These are phyloP conservation scores for Aspergillus ochraceus DNA, from an alignment of 2,329 filamentous ascomycete genomes.

Conservation along the genomic window DNA sequence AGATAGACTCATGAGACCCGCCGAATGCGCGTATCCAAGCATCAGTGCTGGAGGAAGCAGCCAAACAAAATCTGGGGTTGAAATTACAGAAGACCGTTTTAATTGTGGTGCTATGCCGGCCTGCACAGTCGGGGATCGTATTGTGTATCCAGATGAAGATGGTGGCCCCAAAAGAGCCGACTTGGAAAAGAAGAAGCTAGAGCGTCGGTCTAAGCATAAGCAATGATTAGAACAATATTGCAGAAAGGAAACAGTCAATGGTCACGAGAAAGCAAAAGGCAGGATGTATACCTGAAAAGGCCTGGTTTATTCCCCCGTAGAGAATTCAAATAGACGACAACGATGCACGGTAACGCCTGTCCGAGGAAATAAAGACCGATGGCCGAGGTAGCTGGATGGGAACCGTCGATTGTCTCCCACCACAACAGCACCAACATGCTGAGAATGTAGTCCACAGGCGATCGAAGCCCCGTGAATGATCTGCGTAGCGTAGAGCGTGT, in stretches of 20 bases:
- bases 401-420: conserved; percentile 1
- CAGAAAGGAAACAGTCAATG: background rate
- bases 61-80: background rate
- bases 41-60: background rate
- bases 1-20: background rate
- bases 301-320: background rate
- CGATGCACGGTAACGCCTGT: background rate
- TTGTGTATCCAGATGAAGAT: background rate
- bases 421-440: background rate
- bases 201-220: background rate
- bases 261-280: background rate
- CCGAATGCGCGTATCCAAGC: background rate
- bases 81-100: background rate
- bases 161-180: background rate
- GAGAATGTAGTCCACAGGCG: background rate
- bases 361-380: conserved; percentile 3
- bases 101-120: background rate
- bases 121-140: background rate
- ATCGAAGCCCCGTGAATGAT: background rate
- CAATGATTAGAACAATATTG: background rate
- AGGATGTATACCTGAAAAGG: background rate
- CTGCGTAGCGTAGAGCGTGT: background rate
- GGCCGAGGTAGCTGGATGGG: background rate
- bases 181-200: conserved; percentile 4
- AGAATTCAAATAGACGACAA: background rate